Percentiles rank a stretch among this genome's conserved stretches.
Evolutionary conservation across 495 filamentous ascomycete genomes (phyloP).

Genomic region (Physcia stellaris): DNA sequence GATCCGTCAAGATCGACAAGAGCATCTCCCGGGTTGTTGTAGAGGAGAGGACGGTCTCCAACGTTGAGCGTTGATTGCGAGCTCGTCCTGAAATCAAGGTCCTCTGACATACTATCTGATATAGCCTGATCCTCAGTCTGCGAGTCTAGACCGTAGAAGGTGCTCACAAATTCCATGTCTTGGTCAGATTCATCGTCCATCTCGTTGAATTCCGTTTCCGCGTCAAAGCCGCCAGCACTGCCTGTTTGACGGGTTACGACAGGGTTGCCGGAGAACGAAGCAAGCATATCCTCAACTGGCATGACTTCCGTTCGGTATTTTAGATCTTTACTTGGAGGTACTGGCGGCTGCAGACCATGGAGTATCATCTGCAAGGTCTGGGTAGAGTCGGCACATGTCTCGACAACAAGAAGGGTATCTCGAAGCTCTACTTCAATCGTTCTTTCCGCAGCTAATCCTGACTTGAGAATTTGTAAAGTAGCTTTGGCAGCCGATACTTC

Average conservation of each 20-base stretch:
- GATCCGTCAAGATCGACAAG: slow-evolving; percentile 35
- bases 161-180: slow-evolving; percentile 47
- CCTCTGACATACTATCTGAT: slow-evolving; percentile 33
- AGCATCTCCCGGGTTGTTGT: slow-evolving; percentile 47
- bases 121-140: slow-evolving; percentile 27
- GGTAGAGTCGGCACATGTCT: slow-evolving; percentile 94
- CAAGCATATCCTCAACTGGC: slow-evolving; percentile 74
- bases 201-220: slow-evolving; percentile 21
- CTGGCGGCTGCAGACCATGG: slow-evolving; percentile 71
- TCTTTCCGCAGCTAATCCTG: slow-evolving; percentile 16
- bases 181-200: slow-evolving; percentile 35
- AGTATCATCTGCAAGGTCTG: slow-evolving; percentile 75
- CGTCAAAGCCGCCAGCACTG: slow-evolving; percentile 5
- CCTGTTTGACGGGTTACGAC: slow-evolving; percentile 33
- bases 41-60: slow-evolving; percentile 43
- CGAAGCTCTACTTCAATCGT: slow-evolving; percentile 63
- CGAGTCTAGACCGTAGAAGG: slow-evolving; percentile 39
- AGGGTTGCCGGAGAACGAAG: slow-evolving; percentile 76
- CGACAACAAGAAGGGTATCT: slow-evolving; percentile 77
- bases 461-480: slow-evolving; percentile 39
- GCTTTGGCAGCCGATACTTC: slow-evolving; percentile 68
- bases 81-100: slow-evolving; percentile 23
- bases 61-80: slow-evolving; percentile 32
- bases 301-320: slow-evolving; percentile 84
- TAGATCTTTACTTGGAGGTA: slow-evolving; percentile 59